Evolutionary conservation across 2,329 filamentous ascomycete species (phyloP).

Genomic region (Cladophialophora immunda): DNA sequence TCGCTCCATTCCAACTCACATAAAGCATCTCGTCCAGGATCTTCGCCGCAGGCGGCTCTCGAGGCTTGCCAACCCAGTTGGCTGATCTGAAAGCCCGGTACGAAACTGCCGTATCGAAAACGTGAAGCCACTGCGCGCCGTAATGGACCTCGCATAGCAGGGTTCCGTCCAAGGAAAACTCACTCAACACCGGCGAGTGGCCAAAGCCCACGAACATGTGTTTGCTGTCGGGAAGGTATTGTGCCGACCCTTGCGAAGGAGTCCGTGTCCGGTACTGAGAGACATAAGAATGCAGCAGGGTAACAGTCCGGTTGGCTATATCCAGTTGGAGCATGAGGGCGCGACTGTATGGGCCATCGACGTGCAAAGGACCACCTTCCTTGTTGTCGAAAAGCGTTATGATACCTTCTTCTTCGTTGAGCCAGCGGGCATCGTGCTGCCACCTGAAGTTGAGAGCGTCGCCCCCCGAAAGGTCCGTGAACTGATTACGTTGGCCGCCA

Average conservation of each 20-base stretch:
- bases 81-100: constrained; percentile 62
- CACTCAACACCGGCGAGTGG: constrained; percentile 59
- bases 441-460: constrained; percentile 58
- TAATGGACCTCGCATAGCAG: constrained; percentile 64
- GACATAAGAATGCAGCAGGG: constrained; percentile 51
- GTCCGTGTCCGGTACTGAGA: constrained; percentile 49
- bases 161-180: constrained; percentile 50
- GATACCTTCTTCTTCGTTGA: constrained; percentile 40
- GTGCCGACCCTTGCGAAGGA: constrained; percentile 53
- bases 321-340: constrained; percentile 56
- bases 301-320: constrained; percentile 53
- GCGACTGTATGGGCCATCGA: constrained; percentile 48
- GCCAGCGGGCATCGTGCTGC: constrained; percentile 63
- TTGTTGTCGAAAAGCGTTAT: constrained; percentile 54
- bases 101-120: constrained; percentile 54
- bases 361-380: constrained; percentile 36
- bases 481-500: constrained; percentile 57
- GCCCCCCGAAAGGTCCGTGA: constrained; percentile 52
- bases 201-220: constrained; percentile 62
- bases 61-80: constrained; percentile 62
- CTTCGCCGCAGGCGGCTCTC: constrained; percentile 39
- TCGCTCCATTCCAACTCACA: constrained; percentile 59
- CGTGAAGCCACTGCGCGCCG: constrained; percentile 47
- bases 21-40: constrained; percentile 47
- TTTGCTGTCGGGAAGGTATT: constrained; percentile 48